Base-by-base conservation (phyloP, 1,284 basidiomycete genomes). In the Trichosporon asahii region DNA sequence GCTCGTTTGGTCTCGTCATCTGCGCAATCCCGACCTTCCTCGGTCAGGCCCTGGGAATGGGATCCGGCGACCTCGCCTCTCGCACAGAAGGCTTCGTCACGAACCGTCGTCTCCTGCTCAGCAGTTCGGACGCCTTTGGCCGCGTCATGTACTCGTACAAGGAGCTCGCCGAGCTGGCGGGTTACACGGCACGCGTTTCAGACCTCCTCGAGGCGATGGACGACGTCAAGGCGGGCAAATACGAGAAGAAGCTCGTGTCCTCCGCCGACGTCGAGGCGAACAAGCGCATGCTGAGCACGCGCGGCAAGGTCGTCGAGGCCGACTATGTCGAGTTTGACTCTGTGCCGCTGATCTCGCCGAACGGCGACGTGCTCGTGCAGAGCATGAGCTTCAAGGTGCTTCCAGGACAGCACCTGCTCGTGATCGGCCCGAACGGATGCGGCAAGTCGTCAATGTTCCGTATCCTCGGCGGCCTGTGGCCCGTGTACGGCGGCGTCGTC, bases 1-100 rank as follows among this genome's bases (percentile, higher is more conserved):
- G 95, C 74, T 91, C 90, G 79, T 91, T 97, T 78, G 95, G 95
- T 27, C 90, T 98, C 31, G 88, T 93, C 69, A 89, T 98, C 27
- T 98, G 96, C 81, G 93, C 94, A 5, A 92, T 98, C 65, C 96
- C 96, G 0, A 90, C 96, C 12, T 99, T 99, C 83, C 89, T 94
- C 79, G 91, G 90, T 76, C 78, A 95, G n/a, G 90, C 93, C 6
- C 91, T 94, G 18, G 85, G 88, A 23, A 83, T 86, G 64, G 84
- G 83, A n/a, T 76, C 86, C 3, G 80, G 82, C 53, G 94, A 96
- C 80, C 85, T 96, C 66, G 94, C 93, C 18, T 87, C 88, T 44
- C 86, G 94, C 67, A 95, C 94, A 2, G 93, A 97, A 87, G 91
- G 92, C 66, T 97, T 98, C 75, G 93, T 98, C 21, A 98, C 95